Conservation (phyloP, 225 moss, liverwort and hornwort species). For the Pleurozium schreberi region DNA sequence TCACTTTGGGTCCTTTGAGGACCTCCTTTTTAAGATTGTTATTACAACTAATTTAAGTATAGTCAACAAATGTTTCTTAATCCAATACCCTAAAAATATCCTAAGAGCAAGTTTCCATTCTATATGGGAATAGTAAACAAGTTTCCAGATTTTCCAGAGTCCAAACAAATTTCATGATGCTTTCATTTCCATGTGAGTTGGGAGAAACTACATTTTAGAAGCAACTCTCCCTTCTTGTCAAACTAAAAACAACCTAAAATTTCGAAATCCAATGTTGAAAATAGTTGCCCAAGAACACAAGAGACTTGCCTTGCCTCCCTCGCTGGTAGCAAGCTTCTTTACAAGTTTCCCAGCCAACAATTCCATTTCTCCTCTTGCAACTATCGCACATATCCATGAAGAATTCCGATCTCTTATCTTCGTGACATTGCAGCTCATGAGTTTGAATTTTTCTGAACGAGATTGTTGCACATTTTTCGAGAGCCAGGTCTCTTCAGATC, state of each 20-base stretch:
- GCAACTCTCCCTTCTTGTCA: not conserved
- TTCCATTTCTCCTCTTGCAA: not conserved
- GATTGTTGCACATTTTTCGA: not conserved
- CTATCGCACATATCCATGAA: not conserved
- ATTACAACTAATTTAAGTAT: too few species aligned
- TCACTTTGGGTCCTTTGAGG: constrained; percentile 31
- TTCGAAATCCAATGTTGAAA: not conserved
- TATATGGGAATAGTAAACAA: rapidly evolving
- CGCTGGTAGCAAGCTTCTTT: not conserved
- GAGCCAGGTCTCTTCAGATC: not conserved
- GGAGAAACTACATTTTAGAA: not conserved
- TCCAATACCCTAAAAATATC: not conserved
- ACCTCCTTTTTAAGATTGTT: not conserved
- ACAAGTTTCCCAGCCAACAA: not conserved
- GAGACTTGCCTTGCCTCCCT: not conserved
- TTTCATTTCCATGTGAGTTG: not conserved
- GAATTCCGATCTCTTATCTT: not conserved
- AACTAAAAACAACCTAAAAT: not conserved
- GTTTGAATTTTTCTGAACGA: not conserved
- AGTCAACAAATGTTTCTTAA: not conserved
- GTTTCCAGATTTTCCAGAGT: not conserved
- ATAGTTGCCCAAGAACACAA: not conserved
- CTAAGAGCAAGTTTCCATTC: not conserved
- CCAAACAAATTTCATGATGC: not conserved
- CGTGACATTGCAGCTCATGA: not conserved